Evolutionary conservation across 108 stramenopile species (phyloP), one percentile per base, ranked within the genome.

Genomic region (Nannochloropsis salina): DNA sequence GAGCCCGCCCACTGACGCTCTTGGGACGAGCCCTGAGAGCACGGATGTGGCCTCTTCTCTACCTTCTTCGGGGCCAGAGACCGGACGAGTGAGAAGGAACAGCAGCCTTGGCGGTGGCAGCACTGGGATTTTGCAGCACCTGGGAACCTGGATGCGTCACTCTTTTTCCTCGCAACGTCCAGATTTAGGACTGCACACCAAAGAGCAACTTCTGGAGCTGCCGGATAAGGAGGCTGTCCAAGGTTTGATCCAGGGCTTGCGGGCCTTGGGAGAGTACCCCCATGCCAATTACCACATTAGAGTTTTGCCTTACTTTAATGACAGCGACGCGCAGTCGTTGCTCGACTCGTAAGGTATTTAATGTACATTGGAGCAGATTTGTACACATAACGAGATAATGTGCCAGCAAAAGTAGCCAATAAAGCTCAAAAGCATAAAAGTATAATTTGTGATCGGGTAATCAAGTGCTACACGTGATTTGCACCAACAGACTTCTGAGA

Each of bases 191-290:
- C n/a, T 74, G 61, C 15, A n/a, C 20, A 74, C n/a, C 20, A n/a
- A n/a, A n/a, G 61, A 74, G 61, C 61, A 74, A n/a, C n/a, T 74
- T 15, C 6, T 74, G 61, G 61, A 74, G 61, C 61, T 74, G 61
- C 61, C 61, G n/a, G 61, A 74, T 74, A 15, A n/a, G 61, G 61
- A 74, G 61, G 4, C 61, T n/a, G 61, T 74, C 20, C 61, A 74
- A 74, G 61, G 61, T n/a, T 74, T 74, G 15, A n/a, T 74, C 3
- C 15, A 74, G n/a, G 61, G 20, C 61, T 74, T 74, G 61, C 61
- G 61, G n/a, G 15, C 61, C 20, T 74, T 74, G 61, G 61, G n/a
- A n/a, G 61, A 2, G 61, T n/a, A 2, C n/a, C 61, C 15, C n/a
- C 61, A 74, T n/a, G 6, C 20, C 20, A 74, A n/a, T 74, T n/a